Evolutionary conservation across 2,329 filamentous ascomycete genomes (phyloP).

Genomic region (Pestalotiopsis fici): DNA sequence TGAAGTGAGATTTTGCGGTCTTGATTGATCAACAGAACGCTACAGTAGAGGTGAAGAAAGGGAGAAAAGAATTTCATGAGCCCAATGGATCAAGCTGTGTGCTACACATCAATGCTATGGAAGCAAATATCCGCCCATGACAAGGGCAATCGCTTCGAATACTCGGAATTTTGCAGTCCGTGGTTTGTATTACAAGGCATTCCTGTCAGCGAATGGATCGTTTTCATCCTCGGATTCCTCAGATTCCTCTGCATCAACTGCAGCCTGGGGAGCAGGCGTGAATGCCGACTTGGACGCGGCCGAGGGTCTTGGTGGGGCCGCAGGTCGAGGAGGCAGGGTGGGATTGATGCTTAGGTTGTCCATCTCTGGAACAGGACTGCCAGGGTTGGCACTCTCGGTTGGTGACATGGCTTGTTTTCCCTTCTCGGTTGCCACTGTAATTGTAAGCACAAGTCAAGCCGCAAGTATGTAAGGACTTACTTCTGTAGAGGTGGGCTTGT

Average conservation of each 20-base stretch:
- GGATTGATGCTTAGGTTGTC: slow-evolving; percentile 43
- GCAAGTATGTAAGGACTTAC: slow-evolving; percentile 37
- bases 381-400: slow-evolving; percentile 27
- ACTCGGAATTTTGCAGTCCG: background rate
- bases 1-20: background rate
- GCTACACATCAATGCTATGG: background rate
- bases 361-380: slow-evolving; percentile 39
- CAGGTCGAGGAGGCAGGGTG: slow-evolving; percentile 37
- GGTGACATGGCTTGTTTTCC: slow-evolving; percentile 49
- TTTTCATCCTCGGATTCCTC: slow-evolving; percentile 70
- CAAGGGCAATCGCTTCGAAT: background rate
- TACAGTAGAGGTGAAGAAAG: background rate
- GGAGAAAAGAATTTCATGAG: background rate
- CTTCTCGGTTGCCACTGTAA: slow-evolving; percentile 54
- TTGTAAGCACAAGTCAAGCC: slow-evolving; percentile 20
- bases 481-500: slow-evolving; percentile 65
- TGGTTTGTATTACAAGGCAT: slow-evolving; percentile 52
- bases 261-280: slow-evolving; percentile 42
- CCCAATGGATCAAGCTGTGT: background rate
- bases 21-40: background rate
- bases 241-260: slow-evolving; percentile 54
- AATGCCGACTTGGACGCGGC: slow-evolving; percentile 47
- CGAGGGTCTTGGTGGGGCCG: slow-evolving; percentile 49
- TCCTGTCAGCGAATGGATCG: slow-evolving; percentile 83
- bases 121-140: background rate